Evolutionary conservation across 176 grass and related monocot genomes (phyloP).

Genomic region (Triticum urartu): DNA sequence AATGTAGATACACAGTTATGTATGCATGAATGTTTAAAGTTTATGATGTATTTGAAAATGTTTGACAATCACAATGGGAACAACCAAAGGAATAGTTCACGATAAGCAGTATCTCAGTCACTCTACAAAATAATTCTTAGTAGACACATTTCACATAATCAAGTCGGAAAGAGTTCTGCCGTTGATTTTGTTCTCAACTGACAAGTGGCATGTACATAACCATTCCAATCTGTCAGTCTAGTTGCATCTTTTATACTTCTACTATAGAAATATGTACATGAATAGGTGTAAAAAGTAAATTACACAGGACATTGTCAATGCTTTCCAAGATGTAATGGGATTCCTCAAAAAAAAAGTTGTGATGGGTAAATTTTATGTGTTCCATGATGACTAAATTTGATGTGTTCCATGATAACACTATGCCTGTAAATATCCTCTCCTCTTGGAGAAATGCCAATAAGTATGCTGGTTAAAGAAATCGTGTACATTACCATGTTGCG

Average conservation of each 20-base stretch:
- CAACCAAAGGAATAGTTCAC: neutral
- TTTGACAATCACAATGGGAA: neutral
- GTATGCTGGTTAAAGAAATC: slow-evolving; percentile 16
- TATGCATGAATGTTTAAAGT: neutral
- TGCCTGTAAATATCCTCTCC: neutral
- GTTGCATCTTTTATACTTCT: neutral
- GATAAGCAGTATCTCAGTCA: neutral
- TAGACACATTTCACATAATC: neutral
- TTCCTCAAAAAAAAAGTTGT: neutral
- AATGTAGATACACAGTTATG: neutral
- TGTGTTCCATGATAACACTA: neutral
- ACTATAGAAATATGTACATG: neutral
- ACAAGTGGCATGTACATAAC: neutral
- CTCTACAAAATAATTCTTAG: neutral
- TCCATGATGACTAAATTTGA: slow-evolving; percentile 1
- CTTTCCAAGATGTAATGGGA: neutral
- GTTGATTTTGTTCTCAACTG: neutral
- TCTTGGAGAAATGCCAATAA: neutral
- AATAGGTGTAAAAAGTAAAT: slow-evolving; percentile 5
- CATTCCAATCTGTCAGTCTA: neutral
- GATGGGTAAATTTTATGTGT: neutral
- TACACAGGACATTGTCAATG: neutral
- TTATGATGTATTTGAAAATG: neutral
- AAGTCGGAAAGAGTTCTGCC: neutral
- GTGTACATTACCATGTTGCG: slow-evolving; percentile 25